Base-by-base conservation (phyloP, 2,329 filamentous ascomycete species). In the Cordyceps cateniannulata region DNA sequence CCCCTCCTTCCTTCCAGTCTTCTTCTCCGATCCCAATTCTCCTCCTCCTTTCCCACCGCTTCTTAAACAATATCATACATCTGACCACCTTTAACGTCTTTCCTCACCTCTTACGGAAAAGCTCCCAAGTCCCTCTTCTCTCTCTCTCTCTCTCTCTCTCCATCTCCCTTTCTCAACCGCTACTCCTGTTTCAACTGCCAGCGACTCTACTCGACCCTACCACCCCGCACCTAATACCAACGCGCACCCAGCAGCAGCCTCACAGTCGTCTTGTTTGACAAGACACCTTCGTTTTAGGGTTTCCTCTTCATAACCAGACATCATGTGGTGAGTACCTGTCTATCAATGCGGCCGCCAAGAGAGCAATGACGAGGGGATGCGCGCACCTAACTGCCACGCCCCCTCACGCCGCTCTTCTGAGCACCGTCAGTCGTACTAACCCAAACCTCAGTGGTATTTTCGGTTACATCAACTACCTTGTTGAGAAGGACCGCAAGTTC, bases 391-490 rank as follows among this genome's bases (percentile, higher is more conserved):
- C 1, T 27, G 10, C n/a, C 16, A 9, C 44, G 16, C 22, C 35
- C 45, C 32, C 47, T 22, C 24, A n/a, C 44, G n/a, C 24, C 35
- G 10, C 9, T 20, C 3, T 45, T 35, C 27, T 35, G 8, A 12
- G n/a, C n/a, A n/a, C 35, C 16, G 10, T 12, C 38, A 42, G 9
- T 20, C n/a, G 42, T 51, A 66, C 71, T 73, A 66, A 74, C 65
- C 10, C 53, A 50, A 63, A 50, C 45, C 62, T 63, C 66, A 93
- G 90, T 87, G 91, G 91, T 77, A 96, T 95, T 79, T 96, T 98
- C 81, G 93, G 93, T 71, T 98, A 98, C 84, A 91, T 98, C 82
- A 98, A 98, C 83, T 98, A 98, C 80, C 82, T 98, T 76, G 92
- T 98, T 75, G 95, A 98, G 85, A 97, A 96, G 85, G 93, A 98